Percentiles rank a stretch among this genome's conserved stretches.
Conservation (phyloP, 2,329 filamentous ascomycete genomes). For the Alternaria angustiovoidea region DNA sequence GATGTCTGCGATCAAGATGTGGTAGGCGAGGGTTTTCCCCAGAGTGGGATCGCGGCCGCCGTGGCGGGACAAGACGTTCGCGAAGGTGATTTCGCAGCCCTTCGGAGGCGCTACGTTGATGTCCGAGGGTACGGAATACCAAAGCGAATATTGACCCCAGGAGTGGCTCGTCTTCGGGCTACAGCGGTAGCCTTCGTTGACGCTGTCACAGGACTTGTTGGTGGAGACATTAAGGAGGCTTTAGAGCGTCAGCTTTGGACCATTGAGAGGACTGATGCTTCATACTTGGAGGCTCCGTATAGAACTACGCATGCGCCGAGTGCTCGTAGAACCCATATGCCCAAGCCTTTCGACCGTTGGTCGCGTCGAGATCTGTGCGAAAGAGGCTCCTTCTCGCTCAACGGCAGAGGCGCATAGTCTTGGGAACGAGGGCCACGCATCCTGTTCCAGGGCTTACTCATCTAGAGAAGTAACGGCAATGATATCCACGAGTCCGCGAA, state of each 20-base stretch:
- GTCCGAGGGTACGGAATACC: conserved; percentile 75
- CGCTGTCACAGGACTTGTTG: conserved; percentile 59
- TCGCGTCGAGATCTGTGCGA: conserved; percentile 28
- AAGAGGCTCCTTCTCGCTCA: conserved; percentile 39
- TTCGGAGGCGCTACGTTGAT: conserved; percentile 68
- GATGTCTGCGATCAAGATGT: conserved; percentile 69
- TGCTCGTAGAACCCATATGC: conserved; percentile 28
- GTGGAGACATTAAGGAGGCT: conserved; percentile 28
- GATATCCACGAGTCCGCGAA: too few species aligned
- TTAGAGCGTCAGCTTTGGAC: conserved; percentile 17
- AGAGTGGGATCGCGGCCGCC: conserved; percentile 82
- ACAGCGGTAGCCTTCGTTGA: conserved; percentile 69
- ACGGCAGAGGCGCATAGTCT: conserved; percentile 40
- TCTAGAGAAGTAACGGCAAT: conserved; percentile 5
- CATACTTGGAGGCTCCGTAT: conserved; percentile 39
- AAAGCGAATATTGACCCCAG: conserved; percentile 92
- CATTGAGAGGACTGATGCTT: neutral
- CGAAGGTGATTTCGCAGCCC: conserved; percentile 80
- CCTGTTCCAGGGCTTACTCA: conserved; percentile 42
- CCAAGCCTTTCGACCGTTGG: conserved; percentile 15
- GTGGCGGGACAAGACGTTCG: conserved; percentile 81
- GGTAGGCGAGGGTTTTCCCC: conserved; percentile 71
- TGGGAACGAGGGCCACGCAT: conserved; percentile 34
- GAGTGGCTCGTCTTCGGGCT: conserved; percentile 67
- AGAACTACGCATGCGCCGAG: conserved; percentile 28